Percentiles rank a stretch among this genome's conserved stretches.
Evolutionary conservation across 805 yeast species (phyloP).

Genomic region (Hanseniaspora nectarophila): DNA sequence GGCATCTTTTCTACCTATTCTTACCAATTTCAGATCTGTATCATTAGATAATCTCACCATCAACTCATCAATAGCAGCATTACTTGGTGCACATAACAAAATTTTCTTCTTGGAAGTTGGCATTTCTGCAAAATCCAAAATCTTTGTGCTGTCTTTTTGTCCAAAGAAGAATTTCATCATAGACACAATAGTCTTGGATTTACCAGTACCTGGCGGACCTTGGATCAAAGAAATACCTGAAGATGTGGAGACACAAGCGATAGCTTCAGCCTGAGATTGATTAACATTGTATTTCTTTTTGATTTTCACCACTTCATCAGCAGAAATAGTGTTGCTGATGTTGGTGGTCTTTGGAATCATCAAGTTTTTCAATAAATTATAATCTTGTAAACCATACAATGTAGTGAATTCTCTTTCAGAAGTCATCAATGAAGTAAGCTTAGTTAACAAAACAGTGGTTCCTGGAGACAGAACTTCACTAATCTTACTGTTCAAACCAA

Average conservation of each 20-base stretch:
- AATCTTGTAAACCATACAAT: constrained; percentile 66
- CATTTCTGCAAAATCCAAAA: constrained; percentile 25
- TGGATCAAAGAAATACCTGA: constrained; percentile 84
- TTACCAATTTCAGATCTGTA: constrained; percentile 57
- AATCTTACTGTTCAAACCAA: constrained; percentile 38
- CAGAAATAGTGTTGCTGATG: constrained; percentile 16
- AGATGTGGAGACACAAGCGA: constrained; percentile 53
- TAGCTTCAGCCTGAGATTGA: constrained; percentile 83
- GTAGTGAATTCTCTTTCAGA: constrained; percentile 88
- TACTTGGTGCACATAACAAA: constrained; percentile 92
- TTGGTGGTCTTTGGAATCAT: constrained; percentile 49
- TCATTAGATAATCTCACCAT: constrained; percentile 72
- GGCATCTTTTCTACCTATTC: constrained; percentile 84
- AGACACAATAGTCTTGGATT: constrained; percentile 91
- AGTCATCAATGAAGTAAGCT: constrained; percentile 77
- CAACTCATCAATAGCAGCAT: constrained; percentile 96
- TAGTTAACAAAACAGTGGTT: constrained; percentile 51
- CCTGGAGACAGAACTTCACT: constrained; percentile 48
- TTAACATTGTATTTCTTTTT: constrained; percentile 51
- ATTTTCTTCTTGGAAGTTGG: constrained; percentile 40
- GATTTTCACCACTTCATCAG: constrained; percentile 34
- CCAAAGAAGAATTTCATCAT: constrained; percentile 63
- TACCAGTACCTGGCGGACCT: constrained; percentile 99
- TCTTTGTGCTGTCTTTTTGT: constrained; percentile 24
- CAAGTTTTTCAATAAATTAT: constrained; percentile 60